Percentiles rank a stretch among this genome's conserved stretches.
Evolutionary conservation across 148 eudicot species (phyloP).

Genomic region (Chenopodium berlandieri): DNA sequence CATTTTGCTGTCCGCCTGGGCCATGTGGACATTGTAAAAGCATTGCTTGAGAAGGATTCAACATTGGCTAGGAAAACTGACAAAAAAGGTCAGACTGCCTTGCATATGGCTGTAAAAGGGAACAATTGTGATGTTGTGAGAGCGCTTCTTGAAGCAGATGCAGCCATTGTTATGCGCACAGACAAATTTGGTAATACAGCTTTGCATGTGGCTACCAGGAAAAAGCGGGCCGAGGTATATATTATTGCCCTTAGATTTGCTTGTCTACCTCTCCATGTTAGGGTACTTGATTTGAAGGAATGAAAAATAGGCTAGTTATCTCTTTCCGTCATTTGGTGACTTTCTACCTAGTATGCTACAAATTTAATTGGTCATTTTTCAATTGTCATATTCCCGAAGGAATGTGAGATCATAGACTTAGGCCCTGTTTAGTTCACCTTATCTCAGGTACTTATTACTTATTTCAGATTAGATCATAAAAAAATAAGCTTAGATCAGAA

Average conservation of each 20-base stretch:
- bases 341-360: not conserved
- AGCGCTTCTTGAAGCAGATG: slow-evolving; percentile 73
- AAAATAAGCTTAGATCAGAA: no score
- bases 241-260: not conserved
- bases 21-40: slow-evolving; percentile 70
- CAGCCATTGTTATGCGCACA: slow-evolving; percentile 73
- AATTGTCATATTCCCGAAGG: no score
- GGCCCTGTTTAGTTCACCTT: no score
- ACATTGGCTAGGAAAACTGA: slow-evolving; percentile 71
- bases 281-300: not conserved
- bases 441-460: no score
- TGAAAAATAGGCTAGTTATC: not conserved
- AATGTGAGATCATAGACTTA: no score
- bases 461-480: no score
- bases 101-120: slow-evolving; percentile 95
- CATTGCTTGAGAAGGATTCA: slow-evolving; percentile 69
- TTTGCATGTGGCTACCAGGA: slow-evolving; percentile 80
- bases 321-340: not conserved
- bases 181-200: slow-evolving; percentile 90
- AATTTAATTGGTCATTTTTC: no score
- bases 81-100: slow-evolving; percentile 81
- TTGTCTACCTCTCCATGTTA: not conserved
- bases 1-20: slow-evolving; percentile 86
- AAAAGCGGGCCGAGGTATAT: slow-evolving; percentile 74
- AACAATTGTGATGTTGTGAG: slow-evolving; percentile 70